Base-by-base conservation (phyloP, 2,329 filamentous ascomycete species). In the Alternaria panax region DNA sequence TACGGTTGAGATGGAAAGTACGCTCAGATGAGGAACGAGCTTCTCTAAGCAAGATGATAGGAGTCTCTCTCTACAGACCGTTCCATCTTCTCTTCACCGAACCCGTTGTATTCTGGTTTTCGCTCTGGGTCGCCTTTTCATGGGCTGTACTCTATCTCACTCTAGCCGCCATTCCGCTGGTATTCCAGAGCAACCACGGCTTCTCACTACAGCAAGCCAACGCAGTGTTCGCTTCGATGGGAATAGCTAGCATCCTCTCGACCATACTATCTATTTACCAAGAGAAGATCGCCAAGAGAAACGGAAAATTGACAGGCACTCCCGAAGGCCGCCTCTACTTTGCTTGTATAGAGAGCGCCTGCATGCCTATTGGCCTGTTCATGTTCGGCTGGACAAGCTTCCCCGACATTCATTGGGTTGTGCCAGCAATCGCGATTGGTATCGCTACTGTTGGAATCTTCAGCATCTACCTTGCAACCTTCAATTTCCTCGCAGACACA, bases 401-500 rank as follows among this genome's bases (percentile, higher is more conserved):
- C 57, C 75, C 83, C 0, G 82, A 80, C 1, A 83, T 88, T 2
- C 90, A 87, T 64, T 94, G 91, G 91, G 88, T 92, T 55, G 86
- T 87, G 0, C 91, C 92, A 0, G 80, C 87, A 0, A 78, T 94
- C 3, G 90, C 88, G 0, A 83, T 97, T 32, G 87, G 84, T 0
- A 86, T 92, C 59, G 89, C 92, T 0, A 94, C 91, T 0, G 91
- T 94, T 90, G 93, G 27, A 4, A 96, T 97, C 65, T 94, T 92
- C 76, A 89, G 87, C 40, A 88, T 97, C 34, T 75, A 77, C 73
- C 84, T 97, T 1, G 90, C 93, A 3, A 91, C 92, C 0, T 97
- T 97, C 81, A 97, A 97, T 75, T 97, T 96, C 69, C 84, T 97
- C 1, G 92, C 93, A 20, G 93, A 97, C 73, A 90, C 89, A 1